Percentiles rank a stretch among this genome's conserved stretches.
Evolutionary conservation across 441 rosid genomes (phyloP).

Genomic region (Omphalea diandra): DNA sequence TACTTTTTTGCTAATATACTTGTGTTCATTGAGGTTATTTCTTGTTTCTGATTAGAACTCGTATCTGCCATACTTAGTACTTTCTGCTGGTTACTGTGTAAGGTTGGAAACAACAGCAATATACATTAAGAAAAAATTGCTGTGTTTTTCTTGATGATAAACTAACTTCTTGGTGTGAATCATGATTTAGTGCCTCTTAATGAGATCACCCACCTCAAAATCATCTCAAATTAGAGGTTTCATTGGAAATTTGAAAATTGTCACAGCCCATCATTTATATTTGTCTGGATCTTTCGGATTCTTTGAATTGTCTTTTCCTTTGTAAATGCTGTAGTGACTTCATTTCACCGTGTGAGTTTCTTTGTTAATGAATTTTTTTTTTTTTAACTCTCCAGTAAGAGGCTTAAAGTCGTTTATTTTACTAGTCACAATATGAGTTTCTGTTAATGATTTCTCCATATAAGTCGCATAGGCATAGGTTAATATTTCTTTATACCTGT

Average conservation of each 20-base stretch:
- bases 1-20: neutral
- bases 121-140: neutral
- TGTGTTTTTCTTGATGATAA: neutral
- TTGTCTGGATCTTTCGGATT: neutral
- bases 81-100: neutral
- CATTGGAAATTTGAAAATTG: neutral
- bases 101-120: neutral
- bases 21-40: neutral
- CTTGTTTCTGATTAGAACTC: neutral
- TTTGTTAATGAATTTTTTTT: too few species aligned
- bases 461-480: too few species aligned
- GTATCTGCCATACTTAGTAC: constrained; percentile 6
- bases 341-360: neutral
- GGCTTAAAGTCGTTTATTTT: too few species aligned
- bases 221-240: neutral
- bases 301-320: neutral
- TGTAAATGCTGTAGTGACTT: neutral
- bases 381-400: too few species aligned
- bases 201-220: too few species aligned
- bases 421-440: too few species aligned
- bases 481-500: neutral
- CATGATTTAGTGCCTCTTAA: neutral
- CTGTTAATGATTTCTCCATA: too few species aligned
- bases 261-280: neutral
- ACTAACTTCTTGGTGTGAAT: neutral